These are phyloP conservation scores for Ophiostoma sp. DNA, from an alignment of 2,329 filamentous ascomycete genomes.

Conservation along the genomic window DNA sequence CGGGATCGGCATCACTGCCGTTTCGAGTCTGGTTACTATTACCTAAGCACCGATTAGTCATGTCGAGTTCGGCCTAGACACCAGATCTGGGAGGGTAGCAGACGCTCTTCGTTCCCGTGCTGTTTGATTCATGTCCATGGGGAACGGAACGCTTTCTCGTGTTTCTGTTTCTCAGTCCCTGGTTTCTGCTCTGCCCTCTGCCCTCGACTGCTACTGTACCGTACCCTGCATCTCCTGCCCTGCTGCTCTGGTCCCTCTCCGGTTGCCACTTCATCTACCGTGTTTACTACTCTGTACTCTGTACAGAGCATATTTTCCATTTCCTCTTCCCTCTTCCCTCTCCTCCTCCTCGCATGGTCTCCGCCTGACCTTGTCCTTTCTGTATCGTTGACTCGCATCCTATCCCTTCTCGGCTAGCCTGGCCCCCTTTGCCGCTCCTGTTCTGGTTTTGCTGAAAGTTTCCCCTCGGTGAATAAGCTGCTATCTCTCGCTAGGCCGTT, in stretches of 20 bases:
- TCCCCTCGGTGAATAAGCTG: constrained; percentile 5
- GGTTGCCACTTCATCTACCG: constrained; percentile 2
- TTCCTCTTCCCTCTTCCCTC: not conserved
- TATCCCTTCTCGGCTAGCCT: not conserved
- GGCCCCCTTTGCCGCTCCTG: not conserved
- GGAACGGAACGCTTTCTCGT: not conserved
- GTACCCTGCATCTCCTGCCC: not conserved
- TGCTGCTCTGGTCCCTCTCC: not conserved
- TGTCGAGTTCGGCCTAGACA: not conserved
- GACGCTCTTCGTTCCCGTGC: not conserved
- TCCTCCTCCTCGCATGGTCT: not conserved
- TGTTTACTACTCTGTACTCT: not conserved
- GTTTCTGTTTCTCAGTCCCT: constrained; percentile 1
- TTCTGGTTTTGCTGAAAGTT: not conserved
- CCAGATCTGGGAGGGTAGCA: not conserved
- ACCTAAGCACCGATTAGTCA: not conserved
- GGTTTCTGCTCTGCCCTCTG: not conserved
- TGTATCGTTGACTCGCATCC: not conserved
- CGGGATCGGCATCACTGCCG: not conserved
- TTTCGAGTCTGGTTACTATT: constrained; percentile 1
- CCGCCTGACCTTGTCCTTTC: not conserved
- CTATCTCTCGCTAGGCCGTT: not conserved
- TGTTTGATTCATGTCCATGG: not conserved
- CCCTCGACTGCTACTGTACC: not conserved
- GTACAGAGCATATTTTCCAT: not conserved